Evolutionary conservation across 2,329 filamentous ascomycete genomes (phyloP), one percentile per base, ranked within the genome.

Genomic region (Rutstroemia sp.): DNA sequence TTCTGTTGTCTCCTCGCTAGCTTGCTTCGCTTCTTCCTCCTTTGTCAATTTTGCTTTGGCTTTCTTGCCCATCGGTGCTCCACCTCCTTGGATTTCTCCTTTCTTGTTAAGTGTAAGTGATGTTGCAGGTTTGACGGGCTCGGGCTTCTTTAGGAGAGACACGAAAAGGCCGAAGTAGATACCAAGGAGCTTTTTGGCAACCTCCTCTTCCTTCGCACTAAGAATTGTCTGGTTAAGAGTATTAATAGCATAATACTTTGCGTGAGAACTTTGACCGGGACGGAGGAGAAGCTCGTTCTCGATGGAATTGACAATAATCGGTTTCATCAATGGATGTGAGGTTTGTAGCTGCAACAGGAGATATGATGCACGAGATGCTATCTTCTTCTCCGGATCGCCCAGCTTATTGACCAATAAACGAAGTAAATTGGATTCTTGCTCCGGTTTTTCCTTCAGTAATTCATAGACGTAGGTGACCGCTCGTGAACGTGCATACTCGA

Each of bases 211-310:
- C 65, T 87, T 94, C 54, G 75, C 81, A 70, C 89, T 95, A 50
- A 99, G 73, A 50, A 97, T 92, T 0, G 92, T 97, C 73, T 99
- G 95, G 70, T 99, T 99, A 50, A 99, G 78, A 0, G 94, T 97
- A 70, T 96, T 96, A 70, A 96, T 86, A 37, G 90, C 92, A 71
- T 96, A 96, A 73, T 99, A 99, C 69, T 89, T 95, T 42, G 92
- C 89, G 64, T 95, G 88, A 38, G 87, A 78, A 67, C 84, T 92
- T 71, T 97, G 94, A 10, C 89, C 88, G 0, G 92, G 89, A 52
- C 90, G 84, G 69, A 96, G 87, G 21, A 99, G 75, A 48, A 95
- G 81, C 64, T 97, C 92, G 54, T 88, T 85, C 71, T 99, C 92
- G 45, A 99, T 84, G 9, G 85, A 83, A 60, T 83, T 85, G 63